Conservation (phyloP, 2,329 filamentous ascomycete genomes). For the Pseudophaeomoniella oleicola region DNA sequence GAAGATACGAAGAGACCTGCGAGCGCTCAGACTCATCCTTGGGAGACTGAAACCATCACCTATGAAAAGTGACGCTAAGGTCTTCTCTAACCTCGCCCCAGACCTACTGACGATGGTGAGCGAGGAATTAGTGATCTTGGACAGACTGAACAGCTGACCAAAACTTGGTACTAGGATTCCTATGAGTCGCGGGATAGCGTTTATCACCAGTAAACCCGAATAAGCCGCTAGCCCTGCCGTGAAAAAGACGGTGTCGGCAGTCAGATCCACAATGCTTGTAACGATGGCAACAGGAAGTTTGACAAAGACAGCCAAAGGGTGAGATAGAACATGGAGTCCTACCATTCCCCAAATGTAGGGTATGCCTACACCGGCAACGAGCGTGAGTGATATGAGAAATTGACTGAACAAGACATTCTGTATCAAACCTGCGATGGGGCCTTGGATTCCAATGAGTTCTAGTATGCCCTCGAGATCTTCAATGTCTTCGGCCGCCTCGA, state of each 20-base stretch:
- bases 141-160: conserved; percentile 6
- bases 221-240: conserved; percentile 30
- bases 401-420: conserved; percentile 94
- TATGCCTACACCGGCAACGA: conserved; percentile 73
- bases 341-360: conserved; percentile 87
- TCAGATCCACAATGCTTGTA: conserved; percentile 59
- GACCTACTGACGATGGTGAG: conserved; percentile 10
- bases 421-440: conserved; percentile 73
- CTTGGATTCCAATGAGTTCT: conserved; percentile 92
- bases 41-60: background rate
- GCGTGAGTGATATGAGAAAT: conserved; percentile 73
- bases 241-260: conserved; percentile 47
- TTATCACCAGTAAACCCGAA: conserved; percentile 23
- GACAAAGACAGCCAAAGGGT: conserved; percentile 53
- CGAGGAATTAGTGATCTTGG: conserved; percentile 6
- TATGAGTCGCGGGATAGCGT: conserved; percentile 13
- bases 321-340: conserved; percentile 63
- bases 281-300: conserved; percentile 58
- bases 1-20: conserved; percentile 30
- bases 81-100: conserved; percentile 10
- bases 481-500: conserved; percentile 48
- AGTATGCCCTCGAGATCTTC: conserved; percentile 94
- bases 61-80: conserved; percentile 2
- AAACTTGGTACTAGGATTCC: conserved; percentile 8
- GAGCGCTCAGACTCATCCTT: background rate